Base-by-base conservation (phyloP, 768 basidiomycete species). In the Sporobolomyces pararoseus region DNA sequence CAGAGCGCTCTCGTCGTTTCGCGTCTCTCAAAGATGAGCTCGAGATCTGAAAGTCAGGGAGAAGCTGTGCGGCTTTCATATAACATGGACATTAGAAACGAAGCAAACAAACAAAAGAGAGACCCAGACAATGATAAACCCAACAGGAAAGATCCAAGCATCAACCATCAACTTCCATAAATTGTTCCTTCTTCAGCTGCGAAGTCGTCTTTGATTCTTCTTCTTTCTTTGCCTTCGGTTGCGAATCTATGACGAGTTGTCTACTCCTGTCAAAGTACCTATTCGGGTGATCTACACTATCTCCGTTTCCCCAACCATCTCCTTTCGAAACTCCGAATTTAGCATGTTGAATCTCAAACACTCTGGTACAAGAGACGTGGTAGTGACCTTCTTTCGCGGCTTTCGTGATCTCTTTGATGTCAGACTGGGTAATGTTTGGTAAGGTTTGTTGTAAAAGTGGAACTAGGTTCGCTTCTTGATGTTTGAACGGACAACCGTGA, bases 331-430 rank as follows among this genome's bases (percentile, higher is more conserved):
- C 86, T 13, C 88, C 80, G 16, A 74, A 60, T 58, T 70, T 73
- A 34, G 73, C 86, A 79, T 98, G 95, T 31, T 93, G 96, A 34
- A 96, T 84, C 81, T 99, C 96, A 79, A 92, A 99, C 27, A 98
- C 91, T 29, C 94, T 85, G 13, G 96, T 98, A 81, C 96, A 99
- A 10, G 94, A 95, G 52, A 97, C 89, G 78, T 99, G 95, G 79
- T 87, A 95, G 78, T 95, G 92, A 4, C 84, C 82, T 23, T 82
- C 83, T 77, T 90, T 91, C 58, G 95, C 90, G 4, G 84, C 85
- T 55, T 82, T 82, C 83, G 91, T 84, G 67, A 98, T 85, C 78
- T 98, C 96, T 19, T 86, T 85, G 69, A 95, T 80, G 76, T 97
- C 91, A 1, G 82, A 79, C 7, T 85, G 81, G 7, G 84, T 84